A percentile compares a stretch with the other conserved stretches of the same genome.
phyloP scores from a whole-genome alignment of 345 rosid species.

The Murraya koenigii region DNA sequence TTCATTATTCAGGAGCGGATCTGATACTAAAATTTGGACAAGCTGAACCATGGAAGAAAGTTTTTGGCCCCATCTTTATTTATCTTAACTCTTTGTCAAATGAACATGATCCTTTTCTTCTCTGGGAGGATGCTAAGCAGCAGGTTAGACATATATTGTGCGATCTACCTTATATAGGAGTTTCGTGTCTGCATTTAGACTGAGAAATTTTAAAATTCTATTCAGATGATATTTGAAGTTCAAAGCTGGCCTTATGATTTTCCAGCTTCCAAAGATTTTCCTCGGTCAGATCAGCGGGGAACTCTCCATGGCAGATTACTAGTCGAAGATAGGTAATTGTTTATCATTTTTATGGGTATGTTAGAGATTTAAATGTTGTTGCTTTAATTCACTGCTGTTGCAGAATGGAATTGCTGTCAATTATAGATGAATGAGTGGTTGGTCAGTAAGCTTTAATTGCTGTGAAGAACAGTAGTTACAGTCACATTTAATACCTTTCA shows the following conservation, averaged over 20 bases:
- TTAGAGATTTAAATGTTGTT: background rate
- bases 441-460: background rate
- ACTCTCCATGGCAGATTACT: conserved; percentile 58
- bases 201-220: background rate
- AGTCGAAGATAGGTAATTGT: conserved; percentile 57
- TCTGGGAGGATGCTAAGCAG: conserved; percentile 81
- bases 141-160: conserved; percentile 40
- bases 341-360: background rate
- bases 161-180: background rate
- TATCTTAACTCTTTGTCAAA: conserved; percentile 61
- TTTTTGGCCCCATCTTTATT: conserved; percentile 78
- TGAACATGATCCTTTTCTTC: conserved; percentile 45
- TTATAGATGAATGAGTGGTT: background rate
- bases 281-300: conserved; percentile 60
- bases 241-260: conserved; percentile 86
- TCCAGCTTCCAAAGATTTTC: conserved; percentile 69
- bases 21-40: conserved; percentile 47
- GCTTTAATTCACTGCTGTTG: background rate
- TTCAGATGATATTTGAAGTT: conserved; percentile 55
- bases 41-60: conserved; percentile 87
- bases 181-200: background rate
- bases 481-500: background rate
- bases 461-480: background rate
- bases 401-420: background rate
- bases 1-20: conserved; percentile 84